Base-by-base conservation (phyloP, 2,329 filamentous ascomycete species). In the Teratosphaeria nubilosa region DNA sequence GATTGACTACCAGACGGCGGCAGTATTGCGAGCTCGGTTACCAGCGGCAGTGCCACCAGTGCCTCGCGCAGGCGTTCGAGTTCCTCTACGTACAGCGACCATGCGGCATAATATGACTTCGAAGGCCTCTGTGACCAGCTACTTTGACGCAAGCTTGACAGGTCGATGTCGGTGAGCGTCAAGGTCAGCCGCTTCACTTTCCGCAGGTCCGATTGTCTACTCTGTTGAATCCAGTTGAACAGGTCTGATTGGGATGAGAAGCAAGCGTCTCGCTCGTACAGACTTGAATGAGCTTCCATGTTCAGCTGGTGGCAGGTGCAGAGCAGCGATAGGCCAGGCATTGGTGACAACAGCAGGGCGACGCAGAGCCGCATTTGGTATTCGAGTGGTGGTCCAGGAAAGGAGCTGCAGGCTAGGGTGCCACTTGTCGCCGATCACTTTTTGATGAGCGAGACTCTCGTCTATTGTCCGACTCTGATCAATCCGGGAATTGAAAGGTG, bases 241-340 rank as follows among this genome's bases (percentile, higher is more conserved):
- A 70, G 62, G 25, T 64, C 60, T 9, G 58, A 37, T 56, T 70
- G 68, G 2, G 67, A 68, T 10, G 60, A 30, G 56, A 69, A 66
- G 48, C 51, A 60, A 53, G 64, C 37, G 1, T 61, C 62, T 1
- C 64, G 66, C 53, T 65, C 60, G 51, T 64, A 65, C 3, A 65
- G 57, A n/a, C 58, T 56, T 10, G 63, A 25, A 45, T 60, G 60
- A 34, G 61, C 58, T 59, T 70, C 65, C 64, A 65, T 68, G 56
- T 62, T 57, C 54, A 66, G 54, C 48, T 63, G 60, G 11, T 54
- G 57, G 55, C 62, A 63, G 31, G 63, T 59, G 41, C 41, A 48
- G 41, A 48, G 41, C 41, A 48, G 41, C 41, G 41, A 48, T 48
- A 48, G 20, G 41, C 41, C 41, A 5, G 41, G 41, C 41, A 48